Base-by-base conservation (phyloP, 139 green algal species). In the Chlorella sp. region DNA sequence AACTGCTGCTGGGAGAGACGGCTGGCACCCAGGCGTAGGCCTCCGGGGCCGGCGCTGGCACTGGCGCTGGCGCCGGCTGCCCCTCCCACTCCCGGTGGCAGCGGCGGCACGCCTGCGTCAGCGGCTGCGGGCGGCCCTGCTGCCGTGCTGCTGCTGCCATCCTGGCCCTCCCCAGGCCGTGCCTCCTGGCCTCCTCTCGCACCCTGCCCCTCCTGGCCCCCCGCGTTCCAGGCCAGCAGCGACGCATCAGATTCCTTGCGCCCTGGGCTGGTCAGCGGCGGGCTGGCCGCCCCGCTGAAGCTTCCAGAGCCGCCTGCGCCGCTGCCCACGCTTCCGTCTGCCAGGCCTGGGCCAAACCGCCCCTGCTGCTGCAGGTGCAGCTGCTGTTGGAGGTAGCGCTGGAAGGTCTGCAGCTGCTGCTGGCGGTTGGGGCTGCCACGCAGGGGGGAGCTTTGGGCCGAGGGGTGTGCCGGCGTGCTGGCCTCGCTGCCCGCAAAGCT, bases 331-430 rank as follows among this genome's bases (percentile, higher is more conserved):
- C 34, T 48, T 34, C 75, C 37, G 75, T 30, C 18, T 7, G 30
- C 42, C 12, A 40, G 30, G 30, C 1, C 22, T 12, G 75, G 24
- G 79, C 79, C 79, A 16, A 30, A 85, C 30, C 79, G 79, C 30
- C 79, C 79, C 79, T 64, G 79, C 79, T 85, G 79, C 79, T 85
- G 79, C 42, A 64, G 42, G 30, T 48, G 42, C 42, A 85, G 79
- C 42, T 85, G 79, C 48, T 85, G 79, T 42, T 85, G 79, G 53
- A 75, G n/a, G 81, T 73, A 86, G 2, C 34, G 81, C 57, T 40
- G 60, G 53, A 71, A 86, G 16, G 32, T 48, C 28, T 39, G 39
- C 68, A 81, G 48, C 84, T 64, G 84, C 40, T 66, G 37, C 66
- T 88, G 66, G 24, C 66, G 39, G 36, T 69, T 64, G 68, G 57